These are phyloP conservation scores for Reutealis trisperma DNA, from an alignment of 345 rosid genomes.

Conservation along the genomic window DNA sequence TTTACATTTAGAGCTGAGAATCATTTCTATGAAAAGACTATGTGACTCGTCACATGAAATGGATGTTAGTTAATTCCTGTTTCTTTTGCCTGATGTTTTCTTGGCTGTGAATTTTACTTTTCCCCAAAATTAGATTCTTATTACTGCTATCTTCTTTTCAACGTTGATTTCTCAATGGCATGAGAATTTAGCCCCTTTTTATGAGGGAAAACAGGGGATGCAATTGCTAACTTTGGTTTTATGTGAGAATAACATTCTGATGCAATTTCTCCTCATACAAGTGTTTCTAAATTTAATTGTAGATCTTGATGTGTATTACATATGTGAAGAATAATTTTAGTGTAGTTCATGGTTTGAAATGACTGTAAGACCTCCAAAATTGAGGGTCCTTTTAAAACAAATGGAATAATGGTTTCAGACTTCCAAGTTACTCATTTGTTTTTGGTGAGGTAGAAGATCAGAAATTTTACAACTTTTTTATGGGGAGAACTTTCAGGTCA, in stretches of 20 bases:
- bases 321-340: neutral
- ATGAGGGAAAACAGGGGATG: neutral
- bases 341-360: neutral
- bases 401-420: too few relatives aligned
- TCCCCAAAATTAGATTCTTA: neutral
- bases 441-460: too few relatives aligned
- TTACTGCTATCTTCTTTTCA: neutral
- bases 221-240: neutral
- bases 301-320: neutral
- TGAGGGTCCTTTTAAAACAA: too few relatives aligned
- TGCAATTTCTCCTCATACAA: neutral
- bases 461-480: too few relatives aligned
- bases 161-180: neutral
- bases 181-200: neutral
- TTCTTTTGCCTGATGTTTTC: neutral
- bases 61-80: neutral
- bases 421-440: too few relatives aligned
- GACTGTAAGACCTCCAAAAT: too few relatives aligned
- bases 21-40: neutral
- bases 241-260: neutral
- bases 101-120: too few relatives aligned
- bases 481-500: too few relatives aligned
- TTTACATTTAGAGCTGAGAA: neutral
- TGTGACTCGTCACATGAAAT: neutral
- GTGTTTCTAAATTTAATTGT: neutral